Evolutionary conservation across 106 monocot genomes (phyloP), one percentile per base, ranked within the genome.

Genomic region (Gastrodia elata): DNA sequence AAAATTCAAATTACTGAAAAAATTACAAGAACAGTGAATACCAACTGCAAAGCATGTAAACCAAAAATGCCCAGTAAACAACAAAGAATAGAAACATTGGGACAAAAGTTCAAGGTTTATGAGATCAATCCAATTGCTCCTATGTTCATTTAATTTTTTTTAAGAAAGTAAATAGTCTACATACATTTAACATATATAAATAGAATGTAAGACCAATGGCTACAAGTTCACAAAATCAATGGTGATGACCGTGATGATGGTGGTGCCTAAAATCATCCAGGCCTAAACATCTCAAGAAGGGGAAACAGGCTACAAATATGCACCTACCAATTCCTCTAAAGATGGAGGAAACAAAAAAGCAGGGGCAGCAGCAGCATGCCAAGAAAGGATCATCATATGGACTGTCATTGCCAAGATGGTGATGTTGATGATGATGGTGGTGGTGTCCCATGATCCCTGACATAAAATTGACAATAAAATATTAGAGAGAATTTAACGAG

Each of bases 241-340:
- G 83, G 25, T 79, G 71, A 20, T 78, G 79, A 55, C 84, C 43
- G 65, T 80, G 78, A 49, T 82, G 88, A 35, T 65, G 59, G 59
- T 36, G 52, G 52, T 82, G 91, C 64, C 82, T 77, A 65, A 41
- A 68, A 18, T 88, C 84, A 35, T 86, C 84, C 4, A 92, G 55
- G 24, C 91, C 86, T 48, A 89, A 86, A 68, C 86, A 92, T 39
- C 56, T 83, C 74, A 88, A 37, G 57, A 82, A 25, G 24, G 91
- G 91, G 75, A 76, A 82, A 75, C 85, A 91, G 13, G 85, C 81
- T 32, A 82, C 88, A 69, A 86, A 86, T 33, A 88, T 38, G 59
- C 86, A 86, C n/a, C 80, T 82, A 18, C 88, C 78, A 37, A 89
- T 34, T 6, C 79, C 80, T 46, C 80, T 77, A 27, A 83, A 30